Evolutionary conservation across 441 rosid genomes (phyloP).

Genomic region (Populus hybrid): DNA sequence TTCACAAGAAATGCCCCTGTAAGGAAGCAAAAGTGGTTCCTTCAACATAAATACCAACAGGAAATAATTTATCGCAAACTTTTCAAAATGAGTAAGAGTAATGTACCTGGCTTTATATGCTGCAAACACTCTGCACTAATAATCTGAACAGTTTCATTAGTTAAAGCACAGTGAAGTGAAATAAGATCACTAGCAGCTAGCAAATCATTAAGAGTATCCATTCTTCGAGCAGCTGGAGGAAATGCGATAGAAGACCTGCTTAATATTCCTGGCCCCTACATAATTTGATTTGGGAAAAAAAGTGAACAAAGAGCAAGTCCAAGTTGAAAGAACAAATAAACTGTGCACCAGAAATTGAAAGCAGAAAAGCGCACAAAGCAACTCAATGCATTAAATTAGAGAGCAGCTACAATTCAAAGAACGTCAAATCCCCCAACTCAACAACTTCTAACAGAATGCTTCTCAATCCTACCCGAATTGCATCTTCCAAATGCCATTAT

Average conservation of each 20-base stretch:
- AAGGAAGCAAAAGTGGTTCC: background rate
- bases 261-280: slow-evolving; percentile 59
- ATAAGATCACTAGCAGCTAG: slow-evolving; percentile 92
- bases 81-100: background rate
- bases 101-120: slow-evolving; percentile 86
- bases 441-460: background rate
- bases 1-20: slow-evolving; percentile 96
- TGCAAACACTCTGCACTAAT: slow-evolving; percentile 91
- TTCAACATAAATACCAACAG: slow-evolving; percentile 9
- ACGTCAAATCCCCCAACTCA: background rate
- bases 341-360: background rate
- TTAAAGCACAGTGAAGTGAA: slow-evolving; percentile 83
- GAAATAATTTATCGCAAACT: background rate
- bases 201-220: slow-evolving; percentile 94
- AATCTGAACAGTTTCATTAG: slow-evolving; percentile 90
- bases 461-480: background rate
- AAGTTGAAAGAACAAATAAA: slow-evolving; percentile 1
- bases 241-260: slow-evolving; percentile 55
- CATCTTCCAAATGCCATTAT: background rate
- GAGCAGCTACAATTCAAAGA: background rate
- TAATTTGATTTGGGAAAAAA: slow-evolving; percentile 13
- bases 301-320: slow-evolving; percentile 1
- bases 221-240: slow-evolving; percentile 88
- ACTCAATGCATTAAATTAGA: background rate
- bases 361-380: background rate